A percentile compares a stretch with the other conserved stretches of the same genome.
Evolutionary conservation across 169 alveolate genomes (phyloP).

Genomic region (Cytauxzoon felis): DNA sequence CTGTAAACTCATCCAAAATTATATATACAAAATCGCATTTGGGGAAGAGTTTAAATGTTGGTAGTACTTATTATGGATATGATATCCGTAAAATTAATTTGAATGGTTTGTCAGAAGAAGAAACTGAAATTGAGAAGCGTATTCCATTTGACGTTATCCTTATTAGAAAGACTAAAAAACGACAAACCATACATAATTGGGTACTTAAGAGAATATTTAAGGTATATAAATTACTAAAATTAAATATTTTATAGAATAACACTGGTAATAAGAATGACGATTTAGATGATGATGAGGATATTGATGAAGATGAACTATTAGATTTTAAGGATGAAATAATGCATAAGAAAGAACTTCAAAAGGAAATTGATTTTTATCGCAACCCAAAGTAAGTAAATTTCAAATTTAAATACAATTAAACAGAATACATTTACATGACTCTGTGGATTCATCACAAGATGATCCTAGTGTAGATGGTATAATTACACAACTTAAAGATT

Average conservation of each 20-base stretch:
- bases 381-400: conserved; percentile 56
- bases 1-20: conserved; percentile 43
- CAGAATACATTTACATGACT: background rate
- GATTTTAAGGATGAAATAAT: conserved; percentile 62
- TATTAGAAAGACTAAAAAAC: conserved; percentile 50
- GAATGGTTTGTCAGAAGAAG: conserved; percentile 61
- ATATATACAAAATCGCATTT: conserved; percentile 62
- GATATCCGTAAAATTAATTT: conserved; percentile 50
- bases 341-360: conserved; percentile 50
- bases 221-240: background rate
- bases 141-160: conserved; percentile 59
- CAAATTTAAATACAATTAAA: no score
- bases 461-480: conserved; percentile 27
- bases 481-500: conserved; percentile 46
- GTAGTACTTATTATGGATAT: conserved; percentile 54
- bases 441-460: background rate
- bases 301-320: conserved; percentile 53
- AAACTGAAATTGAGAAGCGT: conserved; percentile 39
- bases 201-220: conserved; percentile 53
- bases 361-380: conserved; percentile 51
- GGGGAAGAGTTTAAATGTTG: conserved; percentile 43
- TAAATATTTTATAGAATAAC: conserved; percentile 10
- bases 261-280: conserved; percentile 29
- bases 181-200: conserved; percentile 36
- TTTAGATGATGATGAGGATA: conserved; percentile 38